phyloP scores from a whole-genome alignment of 805 yeast species.

The Starmerella asiatica region DNA sequence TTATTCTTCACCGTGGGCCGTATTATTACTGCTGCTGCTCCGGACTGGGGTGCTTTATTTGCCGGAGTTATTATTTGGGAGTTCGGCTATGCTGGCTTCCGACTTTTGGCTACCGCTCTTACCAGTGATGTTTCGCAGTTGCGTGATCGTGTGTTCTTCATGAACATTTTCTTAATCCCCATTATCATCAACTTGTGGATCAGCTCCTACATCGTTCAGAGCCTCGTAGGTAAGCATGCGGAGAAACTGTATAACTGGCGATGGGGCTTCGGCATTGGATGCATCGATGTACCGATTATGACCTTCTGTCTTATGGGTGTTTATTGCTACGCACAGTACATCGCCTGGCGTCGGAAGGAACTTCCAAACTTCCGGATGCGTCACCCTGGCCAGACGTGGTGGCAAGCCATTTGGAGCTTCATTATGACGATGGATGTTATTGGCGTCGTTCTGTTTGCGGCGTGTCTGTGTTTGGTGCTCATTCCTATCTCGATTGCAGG shows the following conservation, averaged over 20 bases:
- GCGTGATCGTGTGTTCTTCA: constrained; percentile 54
- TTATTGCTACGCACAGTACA: constrained; percentile 42
- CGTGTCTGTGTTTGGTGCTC: constrained; percentile 47
- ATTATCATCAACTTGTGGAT: constrained; percentile 69
- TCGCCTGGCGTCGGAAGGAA: constrained; percentile 36
- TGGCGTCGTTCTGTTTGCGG: constrained; percentile 45
- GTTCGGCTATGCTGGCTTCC: constrained; percentile 51
- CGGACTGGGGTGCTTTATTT: constrained; percentile 43
- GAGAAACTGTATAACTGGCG: constrained; percentile 34
- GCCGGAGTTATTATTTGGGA: constrained; percentile 49
- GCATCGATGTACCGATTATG: constrained; percentile 54
- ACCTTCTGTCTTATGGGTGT: constrained; percentile 44
- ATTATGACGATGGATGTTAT: constrained; percentile 54
- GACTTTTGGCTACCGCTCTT: constrained; percentile 42
- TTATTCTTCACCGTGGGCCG: constrained; percentile 50
- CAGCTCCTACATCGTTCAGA: constrained; percentile 37
- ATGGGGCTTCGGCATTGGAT: constrained; percentile 74
- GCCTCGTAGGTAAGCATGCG: constrained; percentile 4
- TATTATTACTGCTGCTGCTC: constrained; percentile 48
- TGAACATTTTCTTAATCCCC: constrained; percentile 57
- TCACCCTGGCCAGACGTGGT: constrained; percentile 26
- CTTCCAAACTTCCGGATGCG: constrained; percentile 8
- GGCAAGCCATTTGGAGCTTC: constrained; percentile 15
- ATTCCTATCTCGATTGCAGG: constrained; percentile 69
- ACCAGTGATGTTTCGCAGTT: constrained; percentile 53